Base-by-base conservation (phyloP, 352 stramenopile genomes). In the Aphanomyces cochlioides region DNA sequence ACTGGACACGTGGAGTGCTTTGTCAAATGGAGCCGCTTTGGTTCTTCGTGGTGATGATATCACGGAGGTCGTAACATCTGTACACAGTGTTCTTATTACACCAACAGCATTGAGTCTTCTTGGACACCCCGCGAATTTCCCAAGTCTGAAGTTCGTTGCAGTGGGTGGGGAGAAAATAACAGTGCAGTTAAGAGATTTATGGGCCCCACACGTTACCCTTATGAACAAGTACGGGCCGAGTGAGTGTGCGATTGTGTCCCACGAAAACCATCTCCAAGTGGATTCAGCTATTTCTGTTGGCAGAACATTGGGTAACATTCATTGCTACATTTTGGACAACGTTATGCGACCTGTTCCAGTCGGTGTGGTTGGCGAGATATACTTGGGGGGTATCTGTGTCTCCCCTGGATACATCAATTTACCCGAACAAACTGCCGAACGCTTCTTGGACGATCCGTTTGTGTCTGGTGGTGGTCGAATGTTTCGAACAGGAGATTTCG, bases 321-420 rank as follows among this genome's bases (percentile, higher is more conserved):
- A 7, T 40, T 37, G 13, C 15, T 40, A 40, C 28, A 17, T 61
- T 37, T 40, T 61, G 54, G 54, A 61, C 28, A 17, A 5, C 4
- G 7, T 4, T 8, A 8, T 19, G 7, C 13, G 12, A 40, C 54
- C 54, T 5, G 54, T 61, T 5, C 13, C 12, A 5, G 28, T 61
- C 13, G 54, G 54, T 28, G 13, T 10, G 28, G 54, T 61, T 8
- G 54, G 54, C 7, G 54, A 61, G n/a, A 6, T 61, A 5, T 61
- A 61, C 21, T 61, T 61, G 54, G 54, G 54, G 8, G 54, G 54
- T 17, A 5, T 41, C 21, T 37, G 54, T 7, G 54, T 61, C 13
- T 61, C 54, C 5, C 54, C 54, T 39, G 54, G 54, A 5, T 61
- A 61, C 36, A 38, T 61, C 54, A 61, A 61, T 37, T 37, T 37